These are phyloP conservation scores for Coniosporium apollinis DNA, from an alignment of 495 filamentous ascomycete genomes.

Conservation along the genomic window DNA sequence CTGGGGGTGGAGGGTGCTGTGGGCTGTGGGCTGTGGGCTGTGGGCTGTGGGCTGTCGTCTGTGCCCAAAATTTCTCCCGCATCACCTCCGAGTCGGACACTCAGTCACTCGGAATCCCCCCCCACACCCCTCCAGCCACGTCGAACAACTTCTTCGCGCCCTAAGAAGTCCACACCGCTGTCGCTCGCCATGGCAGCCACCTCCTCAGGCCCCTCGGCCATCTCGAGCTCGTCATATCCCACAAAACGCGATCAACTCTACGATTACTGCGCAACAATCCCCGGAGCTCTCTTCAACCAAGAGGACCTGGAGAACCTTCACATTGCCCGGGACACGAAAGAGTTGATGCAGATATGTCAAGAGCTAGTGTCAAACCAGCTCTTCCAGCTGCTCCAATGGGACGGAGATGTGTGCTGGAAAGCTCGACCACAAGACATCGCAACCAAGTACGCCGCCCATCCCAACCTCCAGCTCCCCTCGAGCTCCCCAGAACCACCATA, in stretches of 20 bases:
- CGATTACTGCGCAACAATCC: too few relatives aligned
- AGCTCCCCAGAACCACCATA: neutral
- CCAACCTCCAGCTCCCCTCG: neutral
- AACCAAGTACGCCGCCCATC: constrained; percentile 6
- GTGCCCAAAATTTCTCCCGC: too few relatives aligned
- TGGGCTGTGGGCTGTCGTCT: too few relatives aligned
- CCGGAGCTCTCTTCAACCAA: constrained; percentile 15
- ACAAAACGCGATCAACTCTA: too few relatives aligned
- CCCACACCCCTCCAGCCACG: too few relatives aligned
- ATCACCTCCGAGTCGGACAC: too few relatives aligned
- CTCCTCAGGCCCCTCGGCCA: constrained; percentile 2
- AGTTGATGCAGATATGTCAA: constrained; percentile 7
- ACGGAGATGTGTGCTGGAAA: constrained; percentile 12
- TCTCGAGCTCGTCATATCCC: too few relatives aligned
- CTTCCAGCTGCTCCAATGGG: constrained; percentile 12
- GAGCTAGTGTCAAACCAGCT: constrained; percentile 9
- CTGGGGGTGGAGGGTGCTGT: too few relatives aligned
- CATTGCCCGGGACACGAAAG: constrained; percentile 9
- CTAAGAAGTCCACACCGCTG: neutral
- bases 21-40: too few relatives aligned
- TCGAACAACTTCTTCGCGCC: too few relatives aligned
- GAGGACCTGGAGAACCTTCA: constrained; percentile 14
- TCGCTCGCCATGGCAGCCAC: constrained; percentile 1
- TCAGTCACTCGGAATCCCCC: too few relatives aligned
- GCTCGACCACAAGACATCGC: constrained; percentile 12